Conservation (phyloP, 1,284 basidiomycete genomes). For the Austroboletus novae-zelandiae region DNA sequence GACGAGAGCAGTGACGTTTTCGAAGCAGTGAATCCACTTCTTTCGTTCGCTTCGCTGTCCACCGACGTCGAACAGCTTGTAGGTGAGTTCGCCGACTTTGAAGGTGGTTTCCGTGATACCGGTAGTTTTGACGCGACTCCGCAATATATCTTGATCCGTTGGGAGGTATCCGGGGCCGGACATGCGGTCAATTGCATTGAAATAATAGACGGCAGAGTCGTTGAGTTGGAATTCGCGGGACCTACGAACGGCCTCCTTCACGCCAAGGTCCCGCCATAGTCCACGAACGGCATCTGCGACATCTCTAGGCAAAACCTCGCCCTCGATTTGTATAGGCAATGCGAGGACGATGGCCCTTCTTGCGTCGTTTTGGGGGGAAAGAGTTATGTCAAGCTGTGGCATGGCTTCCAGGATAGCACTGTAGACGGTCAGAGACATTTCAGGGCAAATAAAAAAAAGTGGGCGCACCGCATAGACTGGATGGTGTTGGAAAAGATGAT, state of each 20-base stretch:
- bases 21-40: slow-evolving; percentile 97
- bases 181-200: slow-evolving; percentile 89
- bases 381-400: slow-evolving; percentile 56
- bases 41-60: slow-evolving; percentile 93
- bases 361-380: slow-evolving; percentile 70
- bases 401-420: slow-evolving; percentile 92
- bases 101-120: slow-evolving; percentile 97
- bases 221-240: slow-evolving; percentile 96
- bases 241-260: slow-evolving; percentile 81
- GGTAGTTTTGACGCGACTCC: slow-evolving; percentile 93
- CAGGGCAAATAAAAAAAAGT: background rate
- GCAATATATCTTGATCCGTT: slow-evolving; percentile 92
- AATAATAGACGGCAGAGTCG: slow-evolving; percentile 95
- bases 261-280: slow-evolving; percentile 87
- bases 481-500: slow-evolving; percentile 97
- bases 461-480: slow-evolving; percentile 85
- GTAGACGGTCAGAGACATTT: background rate
- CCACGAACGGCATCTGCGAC: slow-evolving; percentile 81
- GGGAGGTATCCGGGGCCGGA: slow-evolving; percentile 75
- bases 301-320: slow-evolving; percentile 73
- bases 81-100: slow-evolving; percentile 89
- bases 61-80: slow-evolving; percentile 92
- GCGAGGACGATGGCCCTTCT: slow-evolving; percentile 77
- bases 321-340: slow-evolving; percentile 85
- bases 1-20: slow-evolving; percentile 93